Evolutionary conservation across 371 early-diverging fungal genomes (phyloP).

Genomic region (Rhizopus stolonifer): DNA sequence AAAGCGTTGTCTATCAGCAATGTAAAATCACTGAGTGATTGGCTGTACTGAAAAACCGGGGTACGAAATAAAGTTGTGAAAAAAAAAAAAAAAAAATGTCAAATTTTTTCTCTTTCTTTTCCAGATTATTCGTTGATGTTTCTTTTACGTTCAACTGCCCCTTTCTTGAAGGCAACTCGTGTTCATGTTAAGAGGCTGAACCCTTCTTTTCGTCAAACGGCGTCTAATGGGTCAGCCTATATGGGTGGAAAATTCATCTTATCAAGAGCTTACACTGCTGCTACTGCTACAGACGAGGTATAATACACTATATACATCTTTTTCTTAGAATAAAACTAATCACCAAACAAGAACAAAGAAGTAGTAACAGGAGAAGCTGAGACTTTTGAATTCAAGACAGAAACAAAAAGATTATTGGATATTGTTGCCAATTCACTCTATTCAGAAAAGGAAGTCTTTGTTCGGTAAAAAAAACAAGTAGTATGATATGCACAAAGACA

Average conservation of each 20-base stretch:
- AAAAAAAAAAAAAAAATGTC: neutral
- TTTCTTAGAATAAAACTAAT: neutral
- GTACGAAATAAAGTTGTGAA: too few species aligned
- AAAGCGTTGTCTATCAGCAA: too few species aligned
- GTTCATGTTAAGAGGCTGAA: neutral
- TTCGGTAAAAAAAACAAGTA: slow-evolving; percentile 52
- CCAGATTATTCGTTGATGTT: neutral
- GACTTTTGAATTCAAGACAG: slow-evolving; percentile 77
- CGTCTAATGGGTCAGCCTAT: neutral
- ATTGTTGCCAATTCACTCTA: slow-evolving; percentile 88
- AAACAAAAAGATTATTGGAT: slow-evolving; percentile 80
- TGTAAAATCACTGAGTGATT: too few species aligned
- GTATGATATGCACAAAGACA: neutral
- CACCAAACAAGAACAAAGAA: slow-evolving; percentile 16
- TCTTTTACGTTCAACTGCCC: neutral
- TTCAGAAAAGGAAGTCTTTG: slow-evolving; percentile 84
- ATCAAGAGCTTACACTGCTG: neutral
- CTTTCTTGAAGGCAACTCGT: neutral
- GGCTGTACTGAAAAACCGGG: too few species aligned
- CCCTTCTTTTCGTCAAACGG: neutral
- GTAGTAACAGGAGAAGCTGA: slow-evolving; percentile 42
- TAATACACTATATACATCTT: too few species aligned
- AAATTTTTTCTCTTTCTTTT: slow-evolving; percentile 5
- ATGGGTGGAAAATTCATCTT: slow-evolving; percentile 1
- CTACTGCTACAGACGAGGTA: neutral